Evolutionary conservation across 1,284 basidiomycete species (phyloP), one percentile per base, ranked within the genome.

Genomic region (Papiliotrema flavescens): DNA sequence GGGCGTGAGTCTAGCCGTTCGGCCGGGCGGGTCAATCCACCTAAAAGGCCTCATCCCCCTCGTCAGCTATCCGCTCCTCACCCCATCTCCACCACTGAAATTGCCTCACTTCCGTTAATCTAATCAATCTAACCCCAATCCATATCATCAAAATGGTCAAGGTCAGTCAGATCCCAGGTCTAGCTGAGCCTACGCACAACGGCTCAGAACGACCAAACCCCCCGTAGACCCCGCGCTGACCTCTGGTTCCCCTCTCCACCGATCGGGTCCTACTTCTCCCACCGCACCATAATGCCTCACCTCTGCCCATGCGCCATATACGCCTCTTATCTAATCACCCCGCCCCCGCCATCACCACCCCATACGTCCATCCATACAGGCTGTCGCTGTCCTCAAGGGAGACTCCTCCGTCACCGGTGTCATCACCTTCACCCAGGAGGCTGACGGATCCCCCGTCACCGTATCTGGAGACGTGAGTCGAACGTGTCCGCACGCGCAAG

Each of bases 301-400:
- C 40, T 59, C 52, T n/a, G 23, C 46, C 45, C n/a, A 22, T 24
- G 19, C 22, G 40, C 55, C 49, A 47, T 34, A 34, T 40, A 35
- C 43, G 32, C 35, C 20, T 36, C 23, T 51, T 26, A 49, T 43
- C 39, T 37, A 26, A 32, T 19, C 37, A 5, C 44, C 5, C 20
- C 19, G 13, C 3, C 23, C 32, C 19, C 19, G 23, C 19, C 13
- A 13, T 41, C 11, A 5, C 40, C 40, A 39, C n/a, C 4, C 11
- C 36, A 39, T 23, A n/a, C 20, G 32, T 40, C 26, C 13, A 42
- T 24, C 49, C 40, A 3, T 34, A 43, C 56, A 87, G 86, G 87
- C 87, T 37, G 80, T 85, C 45, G 85, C 81, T 26, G 80, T 87
- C 24, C 78, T 90, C 65, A 82, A 79, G 58, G 86, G 87, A 46